phyloP scores from a whole-genome alignment of 2,329 filamentous ascomycete genomes.

The Didymosphaeria variabile region DNA sequence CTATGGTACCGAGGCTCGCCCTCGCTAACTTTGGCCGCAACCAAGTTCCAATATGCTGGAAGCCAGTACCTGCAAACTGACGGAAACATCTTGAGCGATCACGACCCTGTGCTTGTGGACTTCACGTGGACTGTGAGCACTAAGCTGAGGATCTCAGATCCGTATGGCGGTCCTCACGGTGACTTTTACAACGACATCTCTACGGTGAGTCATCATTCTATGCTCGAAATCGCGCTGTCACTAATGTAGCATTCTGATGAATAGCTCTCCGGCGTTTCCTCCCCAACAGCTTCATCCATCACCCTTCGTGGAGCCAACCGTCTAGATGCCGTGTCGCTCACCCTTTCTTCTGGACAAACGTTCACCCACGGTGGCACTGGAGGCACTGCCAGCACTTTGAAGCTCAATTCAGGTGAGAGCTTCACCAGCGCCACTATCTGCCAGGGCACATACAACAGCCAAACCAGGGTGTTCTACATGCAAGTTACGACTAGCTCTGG shows the following conservation, averaged over 20 bases:
- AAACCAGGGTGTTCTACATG: constrained; percentile 66
- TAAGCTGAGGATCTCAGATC: constrained; percentile 56
- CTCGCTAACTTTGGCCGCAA: constrained; percentile 59
- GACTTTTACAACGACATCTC: constrained; percentile 65
- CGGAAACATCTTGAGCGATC: constrained; percentile 68
- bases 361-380: constrained; percentile 65
- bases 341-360: constrained; percentile 58
- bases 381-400: constrained; percentile 55
- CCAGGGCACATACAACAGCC: constrained; percentile 56
- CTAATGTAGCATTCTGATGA: background rate
- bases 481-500: constrained; percentile 62
- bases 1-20: constrained; percentile 66
- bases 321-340: constrained; percentile 61
- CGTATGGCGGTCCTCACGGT: constrained; percentile 61
- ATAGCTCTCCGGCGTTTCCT: constrained; percentile 20
- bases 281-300: constrained; percentile 51
- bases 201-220: background rate
- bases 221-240: background rate
- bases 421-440: constrained; percentile 62
- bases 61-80: constrained; percentile 65
- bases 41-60: constrained; percentile 64
- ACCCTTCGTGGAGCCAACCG: constrained; percentile 60
- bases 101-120: constrained; percentile 70
- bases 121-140: constrained; percentile 51
- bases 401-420: constrained; percentile 58